Conservation (phyloP, 2,329 filamentous ascomycete species). For the Orbilia blumenaviensis region DNA sequence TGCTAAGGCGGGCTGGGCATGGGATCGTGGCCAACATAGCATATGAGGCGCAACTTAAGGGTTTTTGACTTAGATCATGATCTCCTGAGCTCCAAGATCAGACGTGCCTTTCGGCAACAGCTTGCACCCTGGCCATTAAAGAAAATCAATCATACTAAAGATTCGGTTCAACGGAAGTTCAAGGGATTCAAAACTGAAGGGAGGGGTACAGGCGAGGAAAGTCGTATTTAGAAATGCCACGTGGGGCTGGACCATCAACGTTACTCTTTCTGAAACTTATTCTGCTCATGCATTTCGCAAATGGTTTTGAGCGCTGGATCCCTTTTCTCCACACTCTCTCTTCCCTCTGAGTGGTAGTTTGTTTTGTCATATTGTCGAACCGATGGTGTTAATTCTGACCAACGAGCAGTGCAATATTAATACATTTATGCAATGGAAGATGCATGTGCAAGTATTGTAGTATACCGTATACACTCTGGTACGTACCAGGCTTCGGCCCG, state of each 20-base stretch:
- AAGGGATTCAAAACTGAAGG: too few species aligned
- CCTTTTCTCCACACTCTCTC: background rate
- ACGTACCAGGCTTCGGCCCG: too few species aligned
- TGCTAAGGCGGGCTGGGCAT: conserved; percentile 6
- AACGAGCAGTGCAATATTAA: too few species aligned
- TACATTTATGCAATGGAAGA: too few species aligned
- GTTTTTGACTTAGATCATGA: conserved; percentile 5
- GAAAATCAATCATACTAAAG: background rate
- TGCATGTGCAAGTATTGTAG: too few species aligned
- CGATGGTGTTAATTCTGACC: background rate
- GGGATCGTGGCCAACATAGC: background rate
- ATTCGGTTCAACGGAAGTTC: conserved; percentile 4
- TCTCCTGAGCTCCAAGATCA: background rate
- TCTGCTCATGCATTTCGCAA: background rate
- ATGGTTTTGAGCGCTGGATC: background rate
- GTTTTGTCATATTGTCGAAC: too few species aligned
- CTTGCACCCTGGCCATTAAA: background rate
- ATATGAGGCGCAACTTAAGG: background rate
- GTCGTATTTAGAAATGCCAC: background rate
- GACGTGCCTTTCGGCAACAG: background rate
- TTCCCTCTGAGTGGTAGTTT: too few species aligned
- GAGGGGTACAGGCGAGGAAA: background rate
- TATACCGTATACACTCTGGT: too few species aligned
- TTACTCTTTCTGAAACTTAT: background rate
- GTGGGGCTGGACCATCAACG: background rate